Evolutionary conservation across 805 yeast species (phyloP).

Genomic region (Schizosaccharomyces octosporus): DNA sequence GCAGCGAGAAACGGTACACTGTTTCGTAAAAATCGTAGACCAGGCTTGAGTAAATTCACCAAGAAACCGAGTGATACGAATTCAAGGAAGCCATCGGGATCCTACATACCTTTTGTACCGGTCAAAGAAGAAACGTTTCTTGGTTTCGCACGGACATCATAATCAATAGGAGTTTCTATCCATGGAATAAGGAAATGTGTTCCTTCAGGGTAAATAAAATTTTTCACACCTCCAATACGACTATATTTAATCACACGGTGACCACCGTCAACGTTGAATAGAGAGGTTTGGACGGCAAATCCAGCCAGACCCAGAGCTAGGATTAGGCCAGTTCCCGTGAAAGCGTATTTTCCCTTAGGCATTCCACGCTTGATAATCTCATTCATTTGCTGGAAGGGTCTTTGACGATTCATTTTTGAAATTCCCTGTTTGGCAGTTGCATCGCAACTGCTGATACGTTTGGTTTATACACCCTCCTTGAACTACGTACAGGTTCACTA

Average conservation of each 20-base stretch:
- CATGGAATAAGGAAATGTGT: conserved; percentile 87
- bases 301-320: conserved; percentile 35
- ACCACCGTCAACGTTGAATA: conserved; percentile 91
- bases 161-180: conserved; percentile 76
- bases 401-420: background rate
- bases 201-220: conserved; percentile 70
- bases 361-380: background rate
- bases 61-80: no score
- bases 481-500: no score
- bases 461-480: conserved; percentile 20
- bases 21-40: background rate
- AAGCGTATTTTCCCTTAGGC: background rate
- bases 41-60: no score
- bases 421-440: background rate
- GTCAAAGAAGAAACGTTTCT: conserved; percentile 87
- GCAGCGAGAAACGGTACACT: background rate
- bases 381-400: background rate
- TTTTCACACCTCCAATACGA: conserved; percentile 61
- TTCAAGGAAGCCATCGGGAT: no score
- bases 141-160: conserved; percentile 92
- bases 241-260: conserved; percentile 90
- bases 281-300: conserved; percentile 26
- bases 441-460: background rate
- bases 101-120: conserved; percentile 42
- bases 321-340: conserved; percentile 10